Conservation (phyloP, 1,284 basidiomycete genomes). For the Termitomyces sp. region DNA sequence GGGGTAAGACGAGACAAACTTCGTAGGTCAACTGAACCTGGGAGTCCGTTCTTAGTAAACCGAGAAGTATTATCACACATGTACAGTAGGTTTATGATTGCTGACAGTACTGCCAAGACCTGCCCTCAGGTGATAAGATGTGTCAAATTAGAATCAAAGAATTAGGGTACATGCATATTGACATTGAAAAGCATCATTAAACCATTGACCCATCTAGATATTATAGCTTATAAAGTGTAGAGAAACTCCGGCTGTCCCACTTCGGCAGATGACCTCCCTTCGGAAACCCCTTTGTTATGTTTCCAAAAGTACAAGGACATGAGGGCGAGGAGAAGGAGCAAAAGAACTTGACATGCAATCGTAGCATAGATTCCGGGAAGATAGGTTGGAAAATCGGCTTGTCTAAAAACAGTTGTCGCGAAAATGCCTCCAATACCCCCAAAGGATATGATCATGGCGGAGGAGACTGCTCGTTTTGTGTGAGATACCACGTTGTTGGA, state of each 20-base stretch:
- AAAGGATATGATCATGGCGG: constrained; percentile 38
- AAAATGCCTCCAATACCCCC: constrained; percentile 41
- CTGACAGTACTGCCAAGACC: too few relatives aligned
- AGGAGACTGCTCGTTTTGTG: constrained; percentile 42
- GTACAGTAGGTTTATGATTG: neutral
- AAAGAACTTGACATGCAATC: constrained; percentile 34
- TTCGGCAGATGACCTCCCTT: constrained; percentile 19
- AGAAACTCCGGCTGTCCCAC: constrained; percentile 26
- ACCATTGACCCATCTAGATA: neutral
- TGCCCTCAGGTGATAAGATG: too few relatives aligned
- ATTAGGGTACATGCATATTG: too few relatives aligned
- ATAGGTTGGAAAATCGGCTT: constrained; percentile 35
- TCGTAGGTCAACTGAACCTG: too few relatives aligned
- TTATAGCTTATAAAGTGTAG: constrained; percentile 8
- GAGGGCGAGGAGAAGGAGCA: constrained; percentile 33
- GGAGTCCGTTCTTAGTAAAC: too few relatives aligned
- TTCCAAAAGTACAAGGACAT: constrained; percentile 31
- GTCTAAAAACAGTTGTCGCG: constrained; percentile 38
- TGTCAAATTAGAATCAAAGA: too few relatives aligned
- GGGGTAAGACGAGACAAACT: too few relatives aligned
- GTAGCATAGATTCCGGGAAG: constrained; percentile 38
- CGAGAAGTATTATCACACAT: too few relatives aligned
- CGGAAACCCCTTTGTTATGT: constrained; percentile 27
- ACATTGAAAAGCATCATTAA: neutral
- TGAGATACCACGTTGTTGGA: constrained; percentile 45